These are phyloP conservation scores for Hylodesmum podocarpum DNA, from an alignment of 306 rosid genomes.

Conservation along the genomic window DNA sequence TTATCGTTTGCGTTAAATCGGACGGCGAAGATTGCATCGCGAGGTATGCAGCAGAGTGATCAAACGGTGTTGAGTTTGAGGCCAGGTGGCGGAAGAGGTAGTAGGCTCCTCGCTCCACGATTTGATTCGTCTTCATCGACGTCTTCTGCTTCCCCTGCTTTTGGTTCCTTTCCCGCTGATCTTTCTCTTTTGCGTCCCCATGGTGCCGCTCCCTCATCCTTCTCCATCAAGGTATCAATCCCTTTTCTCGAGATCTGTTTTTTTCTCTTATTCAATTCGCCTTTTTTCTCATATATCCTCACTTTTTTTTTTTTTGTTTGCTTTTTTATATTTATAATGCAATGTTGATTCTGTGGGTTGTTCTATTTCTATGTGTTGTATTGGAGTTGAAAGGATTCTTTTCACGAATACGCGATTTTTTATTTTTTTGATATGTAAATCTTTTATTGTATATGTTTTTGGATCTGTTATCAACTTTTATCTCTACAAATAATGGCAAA, in stretches of 20 bases:
- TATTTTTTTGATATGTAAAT: too few species aligned
- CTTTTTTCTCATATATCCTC: neutral
- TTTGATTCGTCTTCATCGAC: constrained; percentile 61
- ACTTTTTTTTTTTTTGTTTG: neutral
- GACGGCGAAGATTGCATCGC: constrained; percentile 44
- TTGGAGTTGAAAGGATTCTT: neutral
- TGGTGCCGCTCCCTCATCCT: constrained; percentile 45
- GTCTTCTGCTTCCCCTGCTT: constrained; percentile 49
- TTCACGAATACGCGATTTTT: neutral
- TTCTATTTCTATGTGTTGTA: neutral
- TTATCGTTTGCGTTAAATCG: neutral
- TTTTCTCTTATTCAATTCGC: constrained; percentile 25
- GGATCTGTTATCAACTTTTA: constrained; percentile 28
- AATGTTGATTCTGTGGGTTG: neutral
- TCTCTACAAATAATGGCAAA: neutral
- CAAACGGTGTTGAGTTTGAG: constrained; percentile 88
- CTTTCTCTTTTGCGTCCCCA: constrained; percentile 60
- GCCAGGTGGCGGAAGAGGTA: constrained; percentile 98
- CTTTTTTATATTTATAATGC: neutral
- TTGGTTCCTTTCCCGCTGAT: constrained; percentile 76
- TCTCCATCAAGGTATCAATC: constrained; percentile 63
- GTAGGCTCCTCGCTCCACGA: constrained; percentile 75
- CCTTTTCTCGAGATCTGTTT: constrained; percentile 40
- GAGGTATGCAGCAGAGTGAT: constrained; percentile 99
- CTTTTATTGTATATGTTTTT: neutral